phyloP scores from a whole-genome alignment of 371 early-diverging fungal species.

The Apophysomyces trapeziformis region DNA sequence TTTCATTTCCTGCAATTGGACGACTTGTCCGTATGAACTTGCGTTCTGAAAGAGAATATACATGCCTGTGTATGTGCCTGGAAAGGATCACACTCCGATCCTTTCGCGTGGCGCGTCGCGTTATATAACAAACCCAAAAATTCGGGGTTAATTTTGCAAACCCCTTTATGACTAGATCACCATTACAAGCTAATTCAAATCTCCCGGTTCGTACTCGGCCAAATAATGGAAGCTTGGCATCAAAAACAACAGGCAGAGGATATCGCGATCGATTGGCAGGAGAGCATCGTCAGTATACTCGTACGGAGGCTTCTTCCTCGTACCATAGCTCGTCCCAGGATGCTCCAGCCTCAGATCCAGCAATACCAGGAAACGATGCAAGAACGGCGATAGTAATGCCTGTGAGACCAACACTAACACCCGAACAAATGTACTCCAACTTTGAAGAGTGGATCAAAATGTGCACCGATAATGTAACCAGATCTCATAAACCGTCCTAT shows the following conservation, averaged over 20 bases:
- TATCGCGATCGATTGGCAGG: slow-evolving; percentile 23
- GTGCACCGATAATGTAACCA: slow-evolving; percentile 90
- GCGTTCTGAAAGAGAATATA: too few species aligned
- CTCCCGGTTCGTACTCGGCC: background rate
- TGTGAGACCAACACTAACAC: slow-evolving; percentile 31
- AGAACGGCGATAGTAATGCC: slow-evolving; percentile 15
- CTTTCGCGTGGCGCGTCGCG: slow-evolving; percentile 7
- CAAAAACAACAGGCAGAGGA: background rate
- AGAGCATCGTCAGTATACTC: background rate
- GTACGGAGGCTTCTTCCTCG: background rate
- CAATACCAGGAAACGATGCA: background rate
- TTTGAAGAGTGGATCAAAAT: slow-evolving; percentile 98
- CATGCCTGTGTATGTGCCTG: too few species aligned
- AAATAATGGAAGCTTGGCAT: background rate
- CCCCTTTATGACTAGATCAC: slow-evolving; percentile 1
- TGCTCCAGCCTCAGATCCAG: background rate
- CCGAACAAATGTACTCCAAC: slow-evolving; percentile 59
- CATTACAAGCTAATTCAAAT: background rate
- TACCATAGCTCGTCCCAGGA: background rate
- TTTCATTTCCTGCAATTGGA: too few species aligned
- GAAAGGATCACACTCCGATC: background rate
- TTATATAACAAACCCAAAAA: background rate
- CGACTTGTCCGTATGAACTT: too few species aligned
- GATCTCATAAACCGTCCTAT: background rate
- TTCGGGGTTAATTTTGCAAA: background rate